Percentiles rank a stretch among this genome's conserved stretches.
Evolutionary conservation across 108 stramenopile genomes (phyloP).

Genomic region (Schizochytrium sp.): DNA sequence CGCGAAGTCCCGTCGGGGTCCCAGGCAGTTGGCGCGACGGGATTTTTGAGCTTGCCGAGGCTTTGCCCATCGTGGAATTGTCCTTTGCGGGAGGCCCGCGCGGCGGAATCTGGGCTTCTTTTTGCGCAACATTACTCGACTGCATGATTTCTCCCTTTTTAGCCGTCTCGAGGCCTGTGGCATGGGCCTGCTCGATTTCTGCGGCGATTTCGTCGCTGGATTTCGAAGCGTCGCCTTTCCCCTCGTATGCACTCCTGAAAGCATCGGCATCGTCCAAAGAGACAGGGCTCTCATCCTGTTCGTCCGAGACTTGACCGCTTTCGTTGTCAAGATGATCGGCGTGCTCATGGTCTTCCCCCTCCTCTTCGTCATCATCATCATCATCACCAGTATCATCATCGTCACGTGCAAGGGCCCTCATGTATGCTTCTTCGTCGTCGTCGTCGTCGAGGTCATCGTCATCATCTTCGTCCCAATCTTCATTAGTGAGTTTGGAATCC

Average conservation of each 20-base stretch:
- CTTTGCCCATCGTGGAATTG: too few relatives aligned
- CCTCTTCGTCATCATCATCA: background rate
- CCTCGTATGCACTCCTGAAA: too few relatives aligned
- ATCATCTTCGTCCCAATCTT: background rate
- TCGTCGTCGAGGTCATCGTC: background rate
- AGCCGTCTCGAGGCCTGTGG: too few relatives aligned
- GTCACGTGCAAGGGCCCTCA: background rate
- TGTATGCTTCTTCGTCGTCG: background rate
- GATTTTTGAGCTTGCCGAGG: background rate
- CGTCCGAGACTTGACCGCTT: too few relatives aligned
- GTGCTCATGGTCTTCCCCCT: too few relatives aligned
- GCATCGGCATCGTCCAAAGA: too few relatives aligned
- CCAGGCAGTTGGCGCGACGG: background rate
- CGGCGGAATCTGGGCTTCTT: background rate
- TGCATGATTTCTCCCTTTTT: too few relatives aligned
- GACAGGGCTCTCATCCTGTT: too few relatives aligned
- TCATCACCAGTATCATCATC: background rate
- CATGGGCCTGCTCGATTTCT: background rate
- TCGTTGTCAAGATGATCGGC: too few relatives aligned
- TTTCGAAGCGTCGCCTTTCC: background rate
- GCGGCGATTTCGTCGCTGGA: background rate
- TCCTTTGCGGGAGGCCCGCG: background rate
- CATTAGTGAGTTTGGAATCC: background rate
- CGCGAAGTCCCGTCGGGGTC: background rate
- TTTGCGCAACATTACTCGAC: too few relatives aligned